These are phyloP conservation scores for Castanea mollissima DNA, from an alignment of 306 rosid genomes.

Conservation along the genomic window DNA sequence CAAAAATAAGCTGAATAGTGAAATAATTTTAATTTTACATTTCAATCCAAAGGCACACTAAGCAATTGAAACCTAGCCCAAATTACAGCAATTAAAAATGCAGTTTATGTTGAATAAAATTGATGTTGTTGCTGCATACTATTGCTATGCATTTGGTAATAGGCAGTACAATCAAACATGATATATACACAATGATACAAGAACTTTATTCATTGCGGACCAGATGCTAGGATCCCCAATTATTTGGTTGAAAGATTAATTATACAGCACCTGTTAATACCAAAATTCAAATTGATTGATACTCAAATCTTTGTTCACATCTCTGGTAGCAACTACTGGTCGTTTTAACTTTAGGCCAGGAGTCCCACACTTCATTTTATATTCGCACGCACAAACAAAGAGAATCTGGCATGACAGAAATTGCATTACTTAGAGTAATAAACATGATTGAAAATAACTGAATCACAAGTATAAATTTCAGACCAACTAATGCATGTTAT, in stretches of 20 bases:
- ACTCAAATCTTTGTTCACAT: not conserved
- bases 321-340: not conserved
- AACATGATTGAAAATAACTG: not conserved
- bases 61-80: not conserved
- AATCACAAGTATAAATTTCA: not conserved
- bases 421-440: not conserved
- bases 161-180: not conserved
- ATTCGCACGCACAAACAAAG: not conserved
- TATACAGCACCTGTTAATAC: not conserved
- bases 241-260: not conserved
- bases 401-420: not conserved
- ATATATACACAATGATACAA: not conserved
- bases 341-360: not conserved
- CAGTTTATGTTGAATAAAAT: not conserved
- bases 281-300: not conserved
- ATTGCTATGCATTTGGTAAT: not conserved
- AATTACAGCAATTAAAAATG: not conserved
- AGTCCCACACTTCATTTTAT: not conserved
- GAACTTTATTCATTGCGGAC: not conserved
- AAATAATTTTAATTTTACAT: too few relatives aligned
- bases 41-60: too few relatives aligned
- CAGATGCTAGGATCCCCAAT: not conserved
- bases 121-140: not conserved
- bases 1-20: too few relatives aligned
- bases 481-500: not conserved